These are phyloP conservation scores for Areca catechu DNA, from an alignment of 176 grass and related monocot genomes.

Conservation along the genomic window DNA sequence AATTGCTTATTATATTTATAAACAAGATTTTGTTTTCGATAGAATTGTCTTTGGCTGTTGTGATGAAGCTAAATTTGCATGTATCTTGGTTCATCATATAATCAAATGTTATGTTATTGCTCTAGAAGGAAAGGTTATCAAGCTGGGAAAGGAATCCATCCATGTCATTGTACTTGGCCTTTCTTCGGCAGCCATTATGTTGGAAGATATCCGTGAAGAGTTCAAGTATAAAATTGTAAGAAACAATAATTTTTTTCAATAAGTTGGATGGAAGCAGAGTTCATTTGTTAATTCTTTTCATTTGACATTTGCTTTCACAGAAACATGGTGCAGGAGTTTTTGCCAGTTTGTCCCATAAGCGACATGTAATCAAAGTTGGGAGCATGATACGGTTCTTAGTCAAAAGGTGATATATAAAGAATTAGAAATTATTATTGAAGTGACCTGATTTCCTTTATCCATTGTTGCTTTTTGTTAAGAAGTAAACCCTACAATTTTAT, in stretches of 20 bases:
- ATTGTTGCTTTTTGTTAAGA: too few relatives aligned
- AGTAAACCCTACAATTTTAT: too few relatives aligned
- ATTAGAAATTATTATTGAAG: too few relatives aligned
- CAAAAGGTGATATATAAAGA: conserved; percentile 50
- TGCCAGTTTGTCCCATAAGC: conserved; percentile 40
- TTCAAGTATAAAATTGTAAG: conserved; percentile 75
- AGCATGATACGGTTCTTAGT: conserved; percentile 82
- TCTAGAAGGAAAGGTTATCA: conserved; percentile 86
- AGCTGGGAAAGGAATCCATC: conserved; percentile 72
- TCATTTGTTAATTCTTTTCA: conserved; percentile 14
- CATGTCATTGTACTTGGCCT: conserved; percentile 72
- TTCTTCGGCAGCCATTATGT: conserved; percentile 77
- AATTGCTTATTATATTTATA: too few relatives aligned
- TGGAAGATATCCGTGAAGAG: conserved; percentile 53
- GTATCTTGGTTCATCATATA: conserved; percentile 15
- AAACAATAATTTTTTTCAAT: conserved; percentile 7
- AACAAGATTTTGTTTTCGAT: too few relatives aligned
- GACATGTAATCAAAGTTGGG: conserved; percentile 54
- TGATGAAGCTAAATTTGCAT: too few relatives aligned
- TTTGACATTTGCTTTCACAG: conserved; percentile 27
- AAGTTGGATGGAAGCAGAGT: not conserved
- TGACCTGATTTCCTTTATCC: too few relatives aligned
- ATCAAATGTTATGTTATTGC: conserved; percentile 16
- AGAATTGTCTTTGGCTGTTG: too few relatives aligned
- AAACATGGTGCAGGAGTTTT: conserved; percentile 42